Evolutionary conservation across 2,329 filamentous ascomycete species (phyloP).

Genomic region (Mollisia scopiformis): DNA sequence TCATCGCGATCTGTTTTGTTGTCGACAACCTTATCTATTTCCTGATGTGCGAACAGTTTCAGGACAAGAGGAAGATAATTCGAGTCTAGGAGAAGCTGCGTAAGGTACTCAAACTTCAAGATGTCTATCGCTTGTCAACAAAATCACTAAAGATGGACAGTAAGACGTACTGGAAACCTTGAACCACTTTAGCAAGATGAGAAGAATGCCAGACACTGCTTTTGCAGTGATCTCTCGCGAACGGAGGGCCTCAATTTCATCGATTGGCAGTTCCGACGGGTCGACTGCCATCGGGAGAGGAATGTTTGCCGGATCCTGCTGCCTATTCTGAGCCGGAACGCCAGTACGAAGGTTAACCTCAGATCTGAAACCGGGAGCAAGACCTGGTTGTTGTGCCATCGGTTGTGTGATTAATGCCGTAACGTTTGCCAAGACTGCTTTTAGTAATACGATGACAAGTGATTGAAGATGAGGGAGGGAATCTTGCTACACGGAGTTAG

Average conservation of each 20-base stretch:
- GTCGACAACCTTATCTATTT: constrained; percentile 87
- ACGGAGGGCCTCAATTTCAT: constrained; percentile 81
- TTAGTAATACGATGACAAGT: constrained; percentile 88
- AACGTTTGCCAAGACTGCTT: constrained; percentile 84
- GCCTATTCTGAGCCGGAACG: constrained; percentile 28
- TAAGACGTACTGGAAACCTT: constrained; percentile 79
- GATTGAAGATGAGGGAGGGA: constrained; percentile 88
- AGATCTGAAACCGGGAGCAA: constrained; percentile 30
- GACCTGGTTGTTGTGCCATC: constrained; percentile 33
- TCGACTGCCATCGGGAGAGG: constrained; percentile 32
- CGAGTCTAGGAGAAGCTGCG: constrained; percentile 89
- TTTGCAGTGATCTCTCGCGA: constrained; percentile 88
- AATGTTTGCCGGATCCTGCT: constrained; percentile 33
- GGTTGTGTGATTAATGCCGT: constrained; percentile 76
- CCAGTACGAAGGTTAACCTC: constrained; percentile 31
- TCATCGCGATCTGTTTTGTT: constrained; percentile 83
- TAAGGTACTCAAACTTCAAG: constrained; percentile 93
- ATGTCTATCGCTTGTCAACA: constrained; percentile 62
- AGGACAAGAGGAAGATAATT: constrained; percentile 93
- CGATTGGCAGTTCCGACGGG: constrained; percentile 55
- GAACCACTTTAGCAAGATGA: constrained; percentile 94
- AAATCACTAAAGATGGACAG: neutral
- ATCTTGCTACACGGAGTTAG: constrained; percentile 58
- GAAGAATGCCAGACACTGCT: constrained; percentile 84
- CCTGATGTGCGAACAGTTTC: constrained; percentile 92